Base-by-base conservation (phyloP, 495 filamentous ascomycete genomes). In the Tuber brumale region DNA sequence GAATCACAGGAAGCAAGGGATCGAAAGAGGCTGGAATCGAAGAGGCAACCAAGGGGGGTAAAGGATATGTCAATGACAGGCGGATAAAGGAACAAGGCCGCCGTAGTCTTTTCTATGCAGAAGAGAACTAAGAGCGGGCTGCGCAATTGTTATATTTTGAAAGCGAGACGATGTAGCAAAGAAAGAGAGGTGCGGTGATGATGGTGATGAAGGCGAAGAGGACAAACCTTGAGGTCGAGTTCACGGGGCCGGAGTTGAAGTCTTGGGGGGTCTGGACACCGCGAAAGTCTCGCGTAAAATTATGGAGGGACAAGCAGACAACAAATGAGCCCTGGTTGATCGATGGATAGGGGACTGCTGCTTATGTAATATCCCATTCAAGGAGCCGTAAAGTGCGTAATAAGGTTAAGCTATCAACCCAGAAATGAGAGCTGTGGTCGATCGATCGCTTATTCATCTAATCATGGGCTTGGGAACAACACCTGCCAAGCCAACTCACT, bases 1-100 rank as follows among this genome's bases (percentile, higher is more conserved):
- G 57, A 66, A 66, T 66, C 27, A 27, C 27, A 66, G 57, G 57
- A 66, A 66, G 57, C 57, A 66, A 66, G 57, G 57, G 57, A 61
- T 66, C 57, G 57, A 35, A 66, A 31, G 57, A 66, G 57, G 57
- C 27, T 66, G 27, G 27, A 66, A 66, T 66, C 31, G 27, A 35
- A 35, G 57, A 16, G 16, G 27, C 14, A 66, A 66, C 27, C 57
- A 66, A 35, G 35, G 57, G 57, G 27, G 57, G 27, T 35, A 35
- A 35, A 18, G n/a, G 14, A 66, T 35, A 66, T 31, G 31, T 66
- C 31, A 35, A 35, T 16, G 16, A 66, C 35, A 35, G 19, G 16
- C 27, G 31, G 57, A 35, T 18, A 35, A 19, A 35, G 16, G 31
- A 35, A 35, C 57, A 35, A 35, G 16, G 57, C 57, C 12, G 57